Evolutionary conservation across 331 rosid genomes (phyloP).

Genomic region (Pyrus hybrid): DNA sequence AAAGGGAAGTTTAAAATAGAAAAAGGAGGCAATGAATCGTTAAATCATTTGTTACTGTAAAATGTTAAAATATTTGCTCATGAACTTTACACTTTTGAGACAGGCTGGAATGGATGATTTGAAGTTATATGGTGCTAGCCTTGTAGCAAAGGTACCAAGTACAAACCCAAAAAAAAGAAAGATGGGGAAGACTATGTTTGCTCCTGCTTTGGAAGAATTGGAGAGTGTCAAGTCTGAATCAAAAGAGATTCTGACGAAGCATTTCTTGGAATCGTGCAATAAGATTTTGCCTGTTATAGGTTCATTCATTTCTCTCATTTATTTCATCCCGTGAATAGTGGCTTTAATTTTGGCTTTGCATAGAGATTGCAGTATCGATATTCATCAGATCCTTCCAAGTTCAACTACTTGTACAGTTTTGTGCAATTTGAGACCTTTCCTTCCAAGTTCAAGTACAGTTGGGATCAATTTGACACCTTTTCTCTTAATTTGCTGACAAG

Average conservation of each 20-base stretch:
- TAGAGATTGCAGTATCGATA: slow-evolving; percentile 82
- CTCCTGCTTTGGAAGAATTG: slow-evolving; percentile 69
- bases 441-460: too few relatives aligned
- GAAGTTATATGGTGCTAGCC: too few relatives aligned
- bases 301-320: background rate
- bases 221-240: slow-evolving; percentile 53
- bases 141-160: too few relatives aligned
- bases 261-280: slow-evolving; percentile 88
- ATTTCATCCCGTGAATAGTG: background rate
- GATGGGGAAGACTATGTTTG: slow-evolving; percentile 69
- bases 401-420: slow-evolving; percentile 60
- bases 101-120: too few relatives aligned
- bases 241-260: slow-evolving; percentile 64
- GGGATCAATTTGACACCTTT: background rate
- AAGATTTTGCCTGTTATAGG: slow-evolving; percentile 78
- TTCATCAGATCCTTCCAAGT: slow-evolving; percentile 42
- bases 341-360: slow-evolving; percentile 7
- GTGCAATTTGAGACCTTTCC: slow-evolving; percentile 46
- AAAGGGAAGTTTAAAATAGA: too few relatives aligned
- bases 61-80: too few relatives aligned
- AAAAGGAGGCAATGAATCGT: too few relatives aligned
- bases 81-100: too few relatives aligned
- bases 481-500: slow-evolving; percentile 75
- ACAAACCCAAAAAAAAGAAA: background rate
- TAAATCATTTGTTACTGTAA: too few relatives aligned